These are phyloP conservation scores for Xylariales sp. DNA, from an alignment of 2,329 filamentous ascomycete species.

Conservation along the genomic window DNA sequence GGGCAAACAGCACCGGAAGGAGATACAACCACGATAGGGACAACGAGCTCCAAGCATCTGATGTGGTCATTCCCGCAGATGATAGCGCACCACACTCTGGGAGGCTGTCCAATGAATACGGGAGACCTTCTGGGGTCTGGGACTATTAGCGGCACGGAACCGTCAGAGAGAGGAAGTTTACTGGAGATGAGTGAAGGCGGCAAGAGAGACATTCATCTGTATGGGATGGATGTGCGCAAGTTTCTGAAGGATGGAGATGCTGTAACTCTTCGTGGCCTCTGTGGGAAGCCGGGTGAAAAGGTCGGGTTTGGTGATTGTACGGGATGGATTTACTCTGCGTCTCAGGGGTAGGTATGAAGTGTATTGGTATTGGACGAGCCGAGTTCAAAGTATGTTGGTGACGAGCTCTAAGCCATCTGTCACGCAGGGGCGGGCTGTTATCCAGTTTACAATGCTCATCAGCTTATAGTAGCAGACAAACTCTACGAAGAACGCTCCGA, in stretches of 20 bases:
- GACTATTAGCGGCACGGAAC: conserved; percentile 56
- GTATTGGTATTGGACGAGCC: too few relatives aligned
- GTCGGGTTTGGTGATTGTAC: conserved; percentile 42
- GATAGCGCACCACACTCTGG: conserved; percentile 73
- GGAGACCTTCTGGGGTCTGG: conserved; percentile 75
- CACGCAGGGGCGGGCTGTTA: too few relatives aligned
- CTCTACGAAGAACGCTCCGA: too few relatives aligned
- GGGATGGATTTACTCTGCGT: conserved; percentile 31
- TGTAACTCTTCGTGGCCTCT: conserved; percentile 34
- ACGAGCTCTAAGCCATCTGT: too few relatives aligned
- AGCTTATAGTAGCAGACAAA: too few relatives aligned
- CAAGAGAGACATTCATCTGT: conserved; percentile 36
- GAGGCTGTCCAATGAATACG: conserved; percentile 67
- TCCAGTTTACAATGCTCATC: too few relatives aligned
- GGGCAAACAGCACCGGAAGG: conserved; percentile 34
- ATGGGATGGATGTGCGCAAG: conserved; percentile 33
- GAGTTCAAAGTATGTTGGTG: too few relatives aligned
- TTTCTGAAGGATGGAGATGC: conserved; percentile 44
- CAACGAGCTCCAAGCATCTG: conserved; percentile 60
- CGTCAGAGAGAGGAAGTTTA: conserved; percentile 35
- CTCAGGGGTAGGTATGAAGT: too few relatives aligned
- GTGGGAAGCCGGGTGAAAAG: conserved; percentile 26
- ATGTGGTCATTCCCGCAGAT: conserved; percentile 83
- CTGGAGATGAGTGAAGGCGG: conserved; percentile 42
- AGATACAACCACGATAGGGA: conserved; percentile 53